Evolutionary conservation across 495 filamentous ascomycete genomes (phyloP).

Genomic region (Penicilliopsis zonata): DNA sequence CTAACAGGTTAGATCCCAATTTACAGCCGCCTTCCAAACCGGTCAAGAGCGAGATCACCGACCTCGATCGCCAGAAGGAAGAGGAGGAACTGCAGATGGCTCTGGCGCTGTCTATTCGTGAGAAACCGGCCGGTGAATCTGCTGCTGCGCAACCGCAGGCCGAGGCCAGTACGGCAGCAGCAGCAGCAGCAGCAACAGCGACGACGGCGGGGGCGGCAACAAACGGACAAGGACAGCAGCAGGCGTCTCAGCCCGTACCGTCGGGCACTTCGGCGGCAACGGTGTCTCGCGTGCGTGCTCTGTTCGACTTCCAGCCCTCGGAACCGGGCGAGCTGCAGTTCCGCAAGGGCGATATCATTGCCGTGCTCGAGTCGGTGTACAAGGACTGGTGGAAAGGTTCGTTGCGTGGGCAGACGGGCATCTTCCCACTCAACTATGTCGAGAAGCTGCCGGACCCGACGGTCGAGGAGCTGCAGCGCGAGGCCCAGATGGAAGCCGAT

Average conservation of each 20-base stretch:
- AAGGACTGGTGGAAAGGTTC: slow-evolving; percentile 99
- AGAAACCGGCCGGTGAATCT: slow-evolving; percentile 50
- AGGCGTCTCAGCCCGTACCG: slow-evolving; percentile 36
- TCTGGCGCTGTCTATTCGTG: slow-evolving; percentile 79
- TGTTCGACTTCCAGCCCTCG: slow-evolving; percentile 90
- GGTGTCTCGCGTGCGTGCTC: slow-evolving; percentile 82
- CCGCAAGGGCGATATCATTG: slow-evolving; percentile 93
- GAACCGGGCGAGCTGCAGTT: slow-evolving; percentile 93
- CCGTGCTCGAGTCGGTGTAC: slow-evolving; percentile 92
- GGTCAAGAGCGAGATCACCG: slow-evolving; percentile 80
- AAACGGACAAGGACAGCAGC: slow-evolving; percentile 26
- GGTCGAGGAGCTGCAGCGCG: slow-evolving; percentile 83
- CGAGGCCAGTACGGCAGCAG: slow-evolving; percentile 16
- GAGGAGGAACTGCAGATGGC: slow-evolving; percentile 98
- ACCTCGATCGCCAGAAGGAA: slow-evolving; percentile 83
- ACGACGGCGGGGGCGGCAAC: slow-evolving; percentile 25
- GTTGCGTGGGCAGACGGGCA: slow-evolving; percentile 85
- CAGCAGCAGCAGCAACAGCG: slow-evolving; percentile 27
- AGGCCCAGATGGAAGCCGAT: slow-evolving; percentile 94
- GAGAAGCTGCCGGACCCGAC: slow-evolving; percentile 95
- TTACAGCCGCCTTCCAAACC: slow-evolving; percentile 87
- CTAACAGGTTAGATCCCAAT: slow-evolving; percentile 59
- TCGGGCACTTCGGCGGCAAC: slow-evolving; percentile 89
- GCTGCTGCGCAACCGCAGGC: slow-evolving; percentile 13
- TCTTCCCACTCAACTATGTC: slow-evolving; percentile 97